Evolutionary conservation across 192 early-diverging fungal genomes (phyloP).

Genomic region (Coemansia reversa): DNA sequence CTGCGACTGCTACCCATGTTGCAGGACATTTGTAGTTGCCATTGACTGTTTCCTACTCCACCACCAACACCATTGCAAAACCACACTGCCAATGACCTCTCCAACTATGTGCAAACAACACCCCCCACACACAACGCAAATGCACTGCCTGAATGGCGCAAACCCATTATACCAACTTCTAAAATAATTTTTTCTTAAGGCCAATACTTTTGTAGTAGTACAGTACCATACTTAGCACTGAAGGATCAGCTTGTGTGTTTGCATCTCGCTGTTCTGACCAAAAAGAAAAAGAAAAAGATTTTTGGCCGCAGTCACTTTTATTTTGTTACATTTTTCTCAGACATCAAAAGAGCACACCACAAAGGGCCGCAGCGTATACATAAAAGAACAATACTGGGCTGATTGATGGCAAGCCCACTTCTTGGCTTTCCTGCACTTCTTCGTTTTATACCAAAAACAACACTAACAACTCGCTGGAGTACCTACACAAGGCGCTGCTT

Average conservation of each 20-base stretch:
- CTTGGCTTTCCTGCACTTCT: background rate
- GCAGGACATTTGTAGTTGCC: too few relatives aligned
- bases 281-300: background rate
- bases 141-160: too few relatives aligned
- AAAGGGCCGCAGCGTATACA: background rate
- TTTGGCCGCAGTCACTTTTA: background rate
- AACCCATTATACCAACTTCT: too few relatives aligned
- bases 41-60: too few relatives aligned
- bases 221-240: background rate
- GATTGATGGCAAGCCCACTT: background rate
- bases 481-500: background rate
- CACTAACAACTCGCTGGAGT: background rate
- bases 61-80: too few relatives aligned
- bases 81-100: too few relatives aligned
- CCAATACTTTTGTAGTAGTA: too few relatives aligned
- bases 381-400: background rate
- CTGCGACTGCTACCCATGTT: too few relatives aligned
- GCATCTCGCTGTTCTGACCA: background rate
- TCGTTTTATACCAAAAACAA: background rate
- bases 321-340: background rate
- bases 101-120: too few relatives aligned
- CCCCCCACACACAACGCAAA: too few relatives aligned
- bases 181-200: too few relatives aligned
- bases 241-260: background rate
- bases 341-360: background rate